These are phyloP conservation scores for Exophiala sideris DNA, from an alignment of 2,329 filamentous ascomycete species.

Conservation along the genomic window DNA sequence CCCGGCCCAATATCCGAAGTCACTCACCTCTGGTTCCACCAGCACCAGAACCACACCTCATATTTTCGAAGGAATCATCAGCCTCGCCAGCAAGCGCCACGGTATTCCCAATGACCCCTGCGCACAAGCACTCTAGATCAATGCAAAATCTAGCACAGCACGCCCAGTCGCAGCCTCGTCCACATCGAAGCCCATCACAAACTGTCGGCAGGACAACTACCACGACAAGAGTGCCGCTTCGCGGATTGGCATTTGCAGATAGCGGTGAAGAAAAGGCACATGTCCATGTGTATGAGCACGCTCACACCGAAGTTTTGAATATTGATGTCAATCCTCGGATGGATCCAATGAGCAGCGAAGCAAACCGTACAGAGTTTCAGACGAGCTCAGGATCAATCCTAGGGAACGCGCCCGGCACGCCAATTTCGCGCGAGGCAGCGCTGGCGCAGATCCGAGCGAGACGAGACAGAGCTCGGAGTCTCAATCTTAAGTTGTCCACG, in stretches of 20 bases:
- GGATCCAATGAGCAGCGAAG: slow-evolving; percentile 6
- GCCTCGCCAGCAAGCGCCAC: slow-evolving; percentile 26
- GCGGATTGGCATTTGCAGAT: slow-evolving; percentile 18
- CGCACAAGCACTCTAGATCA: slow-evolving; percentile 21
- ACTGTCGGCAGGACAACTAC: slow-evolving; percentile 17
- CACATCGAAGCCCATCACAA: slow-evolving; percentile 1
- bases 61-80: slow-evolving; percentile 14
- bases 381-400: slow-evolving; percentile 18
- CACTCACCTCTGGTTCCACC: slow-evolving; percentile 17
- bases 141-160: slow-evolving; percentile 14
- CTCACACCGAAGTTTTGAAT: slow-evolving; percentile 35
- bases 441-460: slow-evolving; percentile 49
- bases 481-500: slow-evolving; percentile 30
- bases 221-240: slow-evolving; percentile 26
- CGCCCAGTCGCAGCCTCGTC: slow-evolving; percentile 9
- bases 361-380: background rate
- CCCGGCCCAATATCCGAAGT: slow-evolving; percentile 19
- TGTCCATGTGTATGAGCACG: slow-evolving; percentile 28
- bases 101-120: slow-evolving; percentile 26
- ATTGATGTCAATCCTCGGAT: background rate
- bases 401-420: slow-evolving; percentile 38
- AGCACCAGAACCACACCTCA: background rate
- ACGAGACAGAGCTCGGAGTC: slow-evolving; percentile 43
- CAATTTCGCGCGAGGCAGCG: slow-evolving; percentile 47
- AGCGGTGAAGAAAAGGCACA: slow-evolving; percentile 8